phyloP scores from a whole-genome alignment of 2,329 filamentous ascomycete species.

The Fonsecaea pugnacius region DNA sequence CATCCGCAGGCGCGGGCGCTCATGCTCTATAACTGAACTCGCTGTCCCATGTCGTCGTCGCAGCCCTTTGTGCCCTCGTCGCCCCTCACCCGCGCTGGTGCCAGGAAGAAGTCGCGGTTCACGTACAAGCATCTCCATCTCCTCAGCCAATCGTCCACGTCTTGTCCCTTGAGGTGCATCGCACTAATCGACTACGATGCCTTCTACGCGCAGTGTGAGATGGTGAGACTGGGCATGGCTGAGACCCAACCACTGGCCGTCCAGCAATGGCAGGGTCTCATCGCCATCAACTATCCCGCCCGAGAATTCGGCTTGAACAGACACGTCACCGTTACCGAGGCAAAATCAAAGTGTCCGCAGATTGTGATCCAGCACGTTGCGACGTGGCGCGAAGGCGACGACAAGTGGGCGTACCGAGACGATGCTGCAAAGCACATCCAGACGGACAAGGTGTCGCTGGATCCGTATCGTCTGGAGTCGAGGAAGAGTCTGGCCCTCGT shows the following conservation, averaged over 20 bases:
- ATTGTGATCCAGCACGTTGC: slow-evolving; percentile 90
- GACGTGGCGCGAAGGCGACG: slow-evolving; percentile 90
- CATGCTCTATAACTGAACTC: background rate
- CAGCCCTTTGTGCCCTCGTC: slow-evolving; percentile 54
- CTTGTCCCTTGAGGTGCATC: slow-evolving; percentile 80
- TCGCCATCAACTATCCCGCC: slow-evolving; percentile 94
- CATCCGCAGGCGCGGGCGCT: background rate
- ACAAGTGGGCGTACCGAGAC: slow-evolving; percentile 86
- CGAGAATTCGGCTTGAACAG: slow-evolving; percentile 77
- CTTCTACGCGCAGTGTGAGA: slow-evolving; percentile 97
- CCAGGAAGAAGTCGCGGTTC: slow-evolving; percentile 66
- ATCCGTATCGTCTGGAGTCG: slow-evolving; percentile 86
- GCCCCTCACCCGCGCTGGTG: slow-evolving; percentile 40
- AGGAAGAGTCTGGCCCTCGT: slow-evolving; percentile 79
- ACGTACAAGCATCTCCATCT: slow-evolving; percentile 82
- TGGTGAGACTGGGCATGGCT: slow-evolving; percentile 76
- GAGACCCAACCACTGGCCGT: slow-evolving; percentile 84
- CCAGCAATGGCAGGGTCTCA: slow-evolving; percentile 93
- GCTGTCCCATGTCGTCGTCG: slow-evolving; percentile 51
- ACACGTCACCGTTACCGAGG: slow-evolving; percentile 78
- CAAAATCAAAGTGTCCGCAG: slow-evolving; percentile 81
- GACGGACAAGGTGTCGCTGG: slow-evolving; percentile 90
- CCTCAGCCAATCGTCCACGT: slow-evolving; percentile 70
- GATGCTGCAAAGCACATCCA: slow-evolving; percentile 79
- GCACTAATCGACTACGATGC: slow-evolving; percentile 95